Evolutionary conservation across 257 asterid species (phyloP), one percentile per base, ranked within the genome.

Genomic region (Gardenia jasminoides): DNA sequence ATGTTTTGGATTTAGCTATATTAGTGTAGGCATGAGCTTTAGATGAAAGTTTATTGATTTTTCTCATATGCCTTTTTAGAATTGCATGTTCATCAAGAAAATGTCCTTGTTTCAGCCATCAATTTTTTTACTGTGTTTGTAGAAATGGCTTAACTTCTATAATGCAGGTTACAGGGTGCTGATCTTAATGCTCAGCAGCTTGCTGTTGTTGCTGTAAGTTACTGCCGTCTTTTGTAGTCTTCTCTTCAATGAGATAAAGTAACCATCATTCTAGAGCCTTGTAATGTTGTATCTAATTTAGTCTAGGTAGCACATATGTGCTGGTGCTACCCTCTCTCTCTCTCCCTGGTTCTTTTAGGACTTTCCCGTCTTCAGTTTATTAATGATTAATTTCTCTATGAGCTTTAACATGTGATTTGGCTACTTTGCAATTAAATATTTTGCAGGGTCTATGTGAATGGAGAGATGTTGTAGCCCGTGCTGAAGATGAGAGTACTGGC

Each of bases 401-500:
- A 41, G 31, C 8, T 76, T 26, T 65, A 39, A 11, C 46, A 12
- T 19, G 52, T 75, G 76, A 71, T 43, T 1, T 22, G 79, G 43
- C 36, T 52, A 48, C 44, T 66, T 76, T 74, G 19, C 72, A 6
- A 3, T 28, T 70, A 13, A 65, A 66, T 70, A 31, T 16, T 20
- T 67, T 81, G 30, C 82, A 94, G 99, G 99, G 98, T 65, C 93
- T 96, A 41, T 92, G 82, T 84, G 97, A 88, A 82, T 96, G 98
- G 99, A 89, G 99, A 83, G 99, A 96, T 85, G 85, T 78, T 50
- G 94, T 96, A 78, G 99, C 98, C 78, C 99, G 99, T 67, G 89
- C 97, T 66, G 99, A 96, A 84, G 99, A 96, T 86, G 99, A 96
- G 89, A 96, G 99, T 89, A 96, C 99, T 69, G 99, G 99, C 74